Percentiles rank a stretch among this genome's conserved stretches.
Evolutionary conservation across 139 green algal genomes (phyloP).

Genomic region (Dunaliella primolecta): DNA sequence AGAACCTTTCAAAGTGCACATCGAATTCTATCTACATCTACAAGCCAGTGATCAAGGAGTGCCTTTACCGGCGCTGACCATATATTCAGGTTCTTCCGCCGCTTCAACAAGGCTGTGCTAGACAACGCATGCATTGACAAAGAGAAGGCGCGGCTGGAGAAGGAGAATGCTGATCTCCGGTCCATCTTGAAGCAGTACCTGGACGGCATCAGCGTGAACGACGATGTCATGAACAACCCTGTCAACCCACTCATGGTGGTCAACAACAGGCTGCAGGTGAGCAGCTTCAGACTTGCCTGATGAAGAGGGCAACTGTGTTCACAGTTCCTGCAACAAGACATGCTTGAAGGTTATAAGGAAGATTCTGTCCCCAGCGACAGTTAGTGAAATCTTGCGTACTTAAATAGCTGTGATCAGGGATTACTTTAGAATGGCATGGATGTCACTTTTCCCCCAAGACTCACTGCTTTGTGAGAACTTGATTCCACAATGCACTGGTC

Average conservation of each 20-base stretch:
- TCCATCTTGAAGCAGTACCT: constrained; percentile 71
- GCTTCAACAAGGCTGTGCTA: constrained; percentile 58
- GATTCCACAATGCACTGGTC: too few species aligned
- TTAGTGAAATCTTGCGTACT: too few species aligned
- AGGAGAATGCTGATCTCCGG: constrained; percentile 78
- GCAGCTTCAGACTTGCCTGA: background rate
- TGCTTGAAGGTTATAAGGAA: background rate
- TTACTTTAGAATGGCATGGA: background rate
- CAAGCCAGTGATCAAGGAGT: too few species aligned
- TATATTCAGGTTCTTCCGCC: constrained; percentile 36
- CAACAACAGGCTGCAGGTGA: constrained; percentile 73
- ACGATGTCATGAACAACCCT: constrained; percentile 78
- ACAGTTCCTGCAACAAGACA: background rate
- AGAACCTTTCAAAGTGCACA: too few species aligned
- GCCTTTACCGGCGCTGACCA: too few species aligned
- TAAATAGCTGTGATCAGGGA: background rate
- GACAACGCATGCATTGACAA: constrained; percentile 69
- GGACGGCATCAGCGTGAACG: constrained; percentile 73
- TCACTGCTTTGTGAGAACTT: too few species aligned
- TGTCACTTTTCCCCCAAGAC: too few species aligned
- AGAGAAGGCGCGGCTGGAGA: constrained; percentile 64
- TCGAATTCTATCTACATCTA: too few species aligned
- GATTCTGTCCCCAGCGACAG: background rate
- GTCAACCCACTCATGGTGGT: constrained; percentile 84
- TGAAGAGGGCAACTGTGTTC: background rate